Evolutionary conservation across 2,329 filamentous ascomycete species (phyloP).

Genomic region (Plenodomus tracheiphilus): DNA sequence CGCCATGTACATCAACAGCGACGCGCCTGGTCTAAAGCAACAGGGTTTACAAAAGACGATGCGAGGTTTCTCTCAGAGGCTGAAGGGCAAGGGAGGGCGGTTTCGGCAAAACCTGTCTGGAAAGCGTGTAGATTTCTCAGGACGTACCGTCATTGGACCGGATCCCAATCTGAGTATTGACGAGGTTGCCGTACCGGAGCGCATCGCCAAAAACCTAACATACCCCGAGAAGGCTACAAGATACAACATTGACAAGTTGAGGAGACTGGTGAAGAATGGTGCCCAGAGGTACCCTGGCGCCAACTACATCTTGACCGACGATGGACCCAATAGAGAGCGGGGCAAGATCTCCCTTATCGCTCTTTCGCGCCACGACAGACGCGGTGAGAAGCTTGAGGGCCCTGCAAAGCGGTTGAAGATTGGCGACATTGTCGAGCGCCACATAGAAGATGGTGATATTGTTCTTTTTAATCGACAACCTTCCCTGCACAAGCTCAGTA

Average conservation of each 20-base stretch:
- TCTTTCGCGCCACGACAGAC: slow-evolving; percentile 36
- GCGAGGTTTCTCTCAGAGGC: slow-evolving; percentile 88
- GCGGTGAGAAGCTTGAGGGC: slow-evolving; percentile 65
- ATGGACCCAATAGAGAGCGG: slow-evolving; percentile 50
- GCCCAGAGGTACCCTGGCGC: slow-evolving; percentile 83
- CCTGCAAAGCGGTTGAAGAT: slow-evolving; percentile 75
- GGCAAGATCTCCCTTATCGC: slow-evolving; percentile 73
- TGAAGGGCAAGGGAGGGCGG: slow-evolving; percentile 96
- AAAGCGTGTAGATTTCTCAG: slow-evolving; percentile 98
- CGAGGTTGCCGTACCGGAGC: slow-evolving; percentile 85
- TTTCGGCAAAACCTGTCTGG: slow-evolving; percentile 96
- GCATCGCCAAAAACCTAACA: slow-evolving; percentile 95
- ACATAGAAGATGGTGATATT: slow-evolving; percentile 92
- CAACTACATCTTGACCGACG: slow-evolving; percentile 72
- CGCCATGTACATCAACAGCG: slow-evolving; percentile 97
- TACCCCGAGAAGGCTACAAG: slow-evolving; percentile 87
- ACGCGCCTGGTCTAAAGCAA: slow-evolving; percentile 89
- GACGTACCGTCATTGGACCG: slow-evolving; percentile 94
- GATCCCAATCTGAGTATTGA: slow-evolving; percentile 94
- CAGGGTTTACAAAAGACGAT: slow-evolving; percentile 85
- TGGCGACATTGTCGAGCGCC: slow-evolving; percentile 90
- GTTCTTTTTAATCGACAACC: slow-evolving; percentile 98
- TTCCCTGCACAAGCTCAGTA: slow-evolving; percentile 97
- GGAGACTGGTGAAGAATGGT: slow-evolving; percentile 74
- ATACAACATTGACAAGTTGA: slow-evolving; percentile 83